Percentiles rank a stretch among this genome's conserved stretches.
phyloP scores from a whole-genome alignment of 1,284 basidiomycete species.

The Porodaedalea pini region DNA sequence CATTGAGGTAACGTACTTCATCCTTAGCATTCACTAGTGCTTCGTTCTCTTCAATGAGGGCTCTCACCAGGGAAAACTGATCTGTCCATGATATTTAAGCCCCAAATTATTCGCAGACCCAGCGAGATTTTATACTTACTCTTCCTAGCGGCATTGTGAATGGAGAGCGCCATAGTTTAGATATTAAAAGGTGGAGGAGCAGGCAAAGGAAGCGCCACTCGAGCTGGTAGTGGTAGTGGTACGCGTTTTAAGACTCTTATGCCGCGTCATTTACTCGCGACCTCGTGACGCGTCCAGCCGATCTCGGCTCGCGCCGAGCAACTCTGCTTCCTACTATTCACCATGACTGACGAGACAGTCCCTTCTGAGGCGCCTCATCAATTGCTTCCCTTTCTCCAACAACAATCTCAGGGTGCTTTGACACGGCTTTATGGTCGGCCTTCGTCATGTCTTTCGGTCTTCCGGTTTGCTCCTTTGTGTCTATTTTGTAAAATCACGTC shows the following conservation, averaged over 20 bases:
- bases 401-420: constrained; percentile 81
- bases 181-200: too few relatives aligned
- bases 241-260: neutral
- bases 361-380: constrained; percentile 44
- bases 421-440: constrained; percentile 85
- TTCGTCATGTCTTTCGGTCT: constrained; percentile 91
- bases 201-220: too few relatives aligned
- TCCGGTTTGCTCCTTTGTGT: constrained; percentile 54
- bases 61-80: constrained; percentile 71
- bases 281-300: constrained; percentile 4
- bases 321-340: neutral
- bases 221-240: neutral
- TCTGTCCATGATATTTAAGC: constrained; percentile 40
- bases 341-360: constrained; percentile 9
- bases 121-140: constrained; percentile 36
- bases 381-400: constrained; percentile 80
- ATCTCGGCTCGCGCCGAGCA: neutral
- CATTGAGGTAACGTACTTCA: constrained; percentile 42
- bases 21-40: constrained; percentile 67
- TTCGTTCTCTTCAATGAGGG: constrained; percentile 67
- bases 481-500: constrained; percentile 18
- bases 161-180: constrained; percentile 28
- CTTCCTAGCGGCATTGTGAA: constrained; percentile 66
- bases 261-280: neutral
- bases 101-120: neutral